These are phyloP conservation scores for Nakataea oryzae DNA, from an alignment of 2,329 filamentous ascomycete species.

Conservation along the genomic window DNA sequence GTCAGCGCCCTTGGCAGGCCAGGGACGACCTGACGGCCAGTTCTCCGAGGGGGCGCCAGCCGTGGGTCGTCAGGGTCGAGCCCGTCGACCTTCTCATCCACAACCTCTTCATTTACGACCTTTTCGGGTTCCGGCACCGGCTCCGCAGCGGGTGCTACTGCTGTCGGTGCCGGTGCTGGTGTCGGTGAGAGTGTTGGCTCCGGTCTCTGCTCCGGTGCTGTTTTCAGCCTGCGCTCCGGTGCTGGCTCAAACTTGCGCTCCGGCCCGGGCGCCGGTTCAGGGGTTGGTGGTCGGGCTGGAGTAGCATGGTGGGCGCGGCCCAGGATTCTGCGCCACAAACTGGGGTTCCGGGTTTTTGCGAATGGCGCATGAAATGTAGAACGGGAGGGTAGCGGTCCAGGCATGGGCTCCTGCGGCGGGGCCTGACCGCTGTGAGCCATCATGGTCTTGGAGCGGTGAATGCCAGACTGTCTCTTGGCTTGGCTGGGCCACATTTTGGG, in stretches of 20 bases:
- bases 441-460: slow-evolving; percentile 5
- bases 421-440: slow-evolving; percentile 17
- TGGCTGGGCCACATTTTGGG: slow-evolving; percentile 1
- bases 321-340: slow-evolving; percentile 9
- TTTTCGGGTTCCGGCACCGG: slow-evolving; percentile 11
- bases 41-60: slow-evolving; percentile 28
- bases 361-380: not conserved
- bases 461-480: slow-evolving; percentile 2
- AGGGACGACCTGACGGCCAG: slow-evolving; percentile 57
- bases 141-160: not conserved
- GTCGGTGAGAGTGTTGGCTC: not conserved
- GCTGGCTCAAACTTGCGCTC: too few relatives aligned
- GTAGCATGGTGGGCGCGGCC: slow-evolving; percentile 1
- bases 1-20: slow-evolving; percentile 68
- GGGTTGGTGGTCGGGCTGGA: too few relatives aligned
- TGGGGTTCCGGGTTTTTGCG: slow-evolving; percentile 4
- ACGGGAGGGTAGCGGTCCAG: slow-evolving; percentile 5
- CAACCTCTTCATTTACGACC: slow-evolving; percentile 20
- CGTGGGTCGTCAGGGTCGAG: slow-evolving; percentile 18
- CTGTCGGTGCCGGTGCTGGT: not conserved
- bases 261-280: not conserved
- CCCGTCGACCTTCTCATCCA: slow-evolving; percentile 11
- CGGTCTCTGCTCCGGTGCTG: not conserved
- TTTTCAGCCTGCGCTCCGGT: not conserved
- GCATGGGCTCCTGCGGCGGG: slow-evolving; percentile 8